Percentiles rank a stretch among this genome's conserved stretches.
Conservation (phyloP, 306 rosid species). For the Rosa rugosa region DNA sequence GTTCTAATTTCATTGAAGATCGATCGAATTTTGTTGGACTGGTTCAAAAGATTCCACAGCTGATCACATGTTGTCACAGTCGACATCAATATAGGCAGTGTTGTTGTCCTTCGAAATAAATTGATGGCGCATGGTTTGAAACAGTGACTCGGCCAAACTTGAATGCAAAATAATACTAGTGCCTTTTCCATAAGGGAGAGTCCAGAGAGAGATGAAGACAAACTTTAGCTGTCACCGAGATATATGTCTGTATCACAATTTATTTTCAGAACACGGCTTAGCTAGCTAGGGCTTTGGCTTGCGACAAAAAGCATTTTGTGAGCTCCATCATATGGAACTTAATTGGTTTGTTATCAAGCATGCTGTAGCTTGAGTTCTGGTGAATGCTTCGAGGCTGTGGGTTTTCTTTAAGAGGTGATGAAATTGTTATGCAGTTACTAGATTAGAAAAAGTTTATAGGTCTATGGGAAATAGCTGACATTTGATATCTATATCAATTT, state of each 20-base stretch:
- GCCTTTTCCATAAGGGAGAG: not conserved
- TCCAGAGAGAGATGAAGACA: not conserved
- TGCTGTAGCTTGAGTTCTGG: too few species aligned
- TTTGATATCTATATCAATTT: too few species aligned
- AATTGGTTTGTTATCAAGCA: not conserved
- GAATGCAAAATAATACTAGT: not conserved
- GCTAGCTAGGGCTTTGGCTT: not conserved
- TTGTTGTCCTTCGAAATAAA: conserved; percentile 16
- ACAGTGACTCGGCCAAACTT: conserved; percentile 43
- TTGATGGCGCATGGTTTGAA: conserved; percentile 46
- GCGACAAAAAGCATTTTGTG: not conserved
- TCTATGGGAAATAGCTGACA: too few species aligned
- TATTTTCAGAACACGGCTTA: not conserved
- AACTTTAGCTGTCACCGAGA: conserved; percentile 4
- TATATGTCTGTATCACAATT: not conserved
- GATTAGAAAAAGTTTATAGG: too few species aligned
- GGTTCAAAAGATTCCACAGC: conserved; percentile 16
- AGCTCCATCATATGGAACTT: not conserved
- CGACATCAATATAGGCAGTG: not conserved
- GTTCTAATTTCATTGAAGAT: not conserved
- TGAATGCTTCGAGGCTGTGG: too few species aligned
- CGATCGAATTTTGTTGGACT: not conserved
- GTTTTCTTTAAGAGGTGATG: too few species aligned
- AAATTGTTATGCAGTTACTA: too few species aligned
- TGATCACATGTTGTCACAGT: not conserved